Conservation (phyloP, 352 stramenopile species). For the Stramenopiles sp. region DNA sequence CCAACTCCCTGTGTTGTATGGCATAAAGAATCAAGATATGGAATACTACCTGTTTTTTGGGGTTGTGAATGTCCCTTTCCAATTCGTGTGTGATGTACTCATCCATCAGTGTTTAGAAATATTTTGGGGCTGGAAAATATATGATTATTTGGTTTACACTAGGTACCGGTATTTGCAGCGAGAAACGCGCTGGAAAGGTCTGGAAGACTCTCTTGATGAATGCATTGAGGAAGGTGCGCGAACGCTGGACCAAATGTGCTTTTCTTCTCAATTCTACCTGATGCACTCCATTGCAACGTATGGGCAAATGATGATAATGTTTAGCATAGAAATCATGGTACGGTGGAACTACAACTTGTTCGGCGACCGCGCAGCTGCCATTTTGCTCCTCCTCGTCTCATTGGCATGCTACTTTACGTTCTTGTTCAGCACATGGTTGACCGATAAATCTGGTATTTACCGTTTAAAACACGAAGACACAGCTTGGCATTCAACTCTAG, state of each 20-base stretch:
- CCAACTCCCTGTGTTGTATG: constrained; percentile 74
- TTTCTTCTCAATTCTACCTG: constrained; percentile 92
- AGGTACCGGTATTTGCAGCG: constrained; percentile 82
- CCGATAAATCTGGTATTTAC: constrained; percentile 68
- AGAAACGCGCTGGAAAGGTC: constrained; percentile 83
- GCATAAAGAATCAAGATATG: constrained; percentile 90
- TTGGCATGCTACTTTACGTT: constrained; percentile 38
- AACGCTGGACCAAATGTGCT: constrained; percentile 89
- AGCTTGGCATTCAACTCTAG: constrained; percentile 51
- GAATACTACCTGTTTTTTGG: constrained; percentile 88
- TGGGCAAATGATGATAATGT: constrained; percentile 58
- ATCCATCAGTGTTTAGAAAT: constrained; percentile 83
- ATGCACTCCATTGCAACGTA: constrained; percentile 57
- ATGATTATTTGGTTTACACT: constrained; percentile 89
- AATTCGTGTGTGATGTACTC: constrained; percentile 79
- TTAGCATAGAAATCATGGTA: constrained; percentile 85
- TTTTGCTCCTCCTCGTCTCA: constrained; percentile 52
- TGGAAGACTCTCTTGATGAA: constrained; percentile 82
- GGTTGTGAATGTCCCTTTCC: constrained; percentile 79
- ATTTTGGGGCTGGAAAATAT: constrained; percentile 92
- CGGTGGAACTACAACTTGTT: constrained; percentile 84
- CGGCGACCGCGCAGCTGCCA: constrained; percentile 64
- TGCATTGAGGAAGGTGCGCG: constrained; percentile 84
- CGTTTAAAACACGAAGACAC: constrained; percentile 87
- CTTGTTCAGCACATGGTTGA: constrained; percentile 48